Percentiles rank a stretch among this genome's conserved stretches.
Evolutionary conservation across 2,329 filamentous ascomycete species (phyloP).

Genomic region (Cladobotryum protrusum): DNA sequence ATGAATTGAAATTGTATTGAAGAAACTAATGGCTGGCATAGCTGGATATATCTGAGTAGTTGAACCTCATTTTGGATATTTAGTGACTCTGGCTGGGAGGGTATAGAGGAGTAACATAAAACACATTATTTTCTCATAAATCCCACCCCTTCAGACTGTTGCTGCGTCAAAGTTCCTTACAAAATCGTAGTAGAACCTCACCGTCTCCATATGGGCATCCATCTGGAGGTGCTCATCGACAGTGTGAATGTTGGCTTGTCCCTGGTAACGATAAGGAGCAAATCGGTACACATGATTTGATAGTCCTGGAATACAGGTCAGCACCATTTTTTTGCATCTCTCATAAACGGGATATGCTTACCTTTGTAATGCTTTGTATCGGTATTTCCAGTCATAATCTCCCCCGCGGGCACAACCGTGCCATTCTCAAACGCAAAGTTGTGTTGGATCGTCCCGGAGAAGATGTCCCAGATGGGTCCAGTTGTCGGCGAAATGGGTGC

Average conservation of each 20-base stretch:
- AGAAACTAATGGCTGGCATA: constrained; percentile 1
- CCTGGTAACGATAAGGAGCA: constrained; percentile 27
- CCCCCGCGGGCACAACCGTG: constrained; percentile 46
- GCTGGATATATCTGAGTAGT: no score
- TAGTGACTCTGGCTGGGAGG: no score
- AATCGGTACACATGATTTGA: constrained; percentile 33
- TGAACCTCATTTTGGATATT: no score
- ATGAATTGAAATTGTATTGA: no score
- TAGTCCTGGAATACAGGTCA: constrained; percentile 21
- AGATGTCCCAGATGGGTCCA: constrained; percentile 37
- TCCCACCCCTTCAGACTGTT: neutral
- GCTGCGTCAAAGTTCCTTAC: constrained; percentile 38
- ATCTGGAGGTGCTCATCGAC: constrained; percentile 36
- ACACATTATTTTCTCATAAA: neutral
- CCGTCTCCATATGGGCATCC: constrained; percentile 32
- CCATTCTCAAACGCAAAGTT: constrained; percentile 39
- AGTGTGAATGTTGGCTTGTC: constrained; percentile 32
- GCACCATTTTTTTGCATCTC: constrained; percentile 19
- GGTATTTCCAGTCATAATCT: constrained; percentile 39
- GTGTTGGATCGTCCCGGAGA: constrained; percentile 47
- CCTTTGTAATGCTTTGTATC: constrained; percentile 37
- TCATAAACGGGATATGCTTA: constrained; percentile 13
- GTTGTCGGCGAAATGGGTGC: constrained; percentile 53
- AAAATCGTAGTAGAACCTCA: constrained; percentile 39
- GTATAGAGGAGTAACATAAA: neutral